Conservation (phyloP, 768 basidiomycete genomes). For the Tremella yokohamensis region DNA sequence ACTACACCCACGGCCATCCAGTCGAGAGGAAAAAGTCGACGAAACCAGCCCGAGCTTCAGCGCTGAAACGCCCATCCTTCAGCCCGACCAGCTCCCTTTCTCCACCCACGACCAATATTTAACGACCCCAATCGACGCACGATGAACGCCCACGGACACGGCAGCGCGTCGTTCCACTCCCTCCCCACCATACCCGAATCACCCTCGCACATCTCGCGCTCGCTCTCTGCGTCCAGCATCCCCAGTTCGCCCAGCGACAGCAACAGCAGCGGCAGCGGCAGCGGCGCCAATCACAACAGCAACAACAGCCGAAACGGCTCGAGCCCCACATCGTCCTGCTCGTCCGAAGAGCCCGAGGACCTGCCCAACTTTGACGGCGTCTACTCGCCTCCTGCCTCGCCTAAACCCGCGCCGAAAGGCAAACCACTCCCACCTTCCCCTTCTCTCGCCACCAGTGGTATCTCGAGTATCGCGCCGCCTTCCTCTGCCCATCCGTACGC, state of each 20-base stretch:
- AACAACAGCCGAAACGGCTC: background rate
- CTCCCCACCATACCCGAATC: constrained; percentile 4
- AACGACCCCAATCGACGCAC: background rate
- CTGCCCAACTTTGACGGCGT: constrained; percentile 1
- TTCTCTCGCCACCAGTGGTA: background rate
- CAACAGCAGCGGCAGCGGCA: background rate
- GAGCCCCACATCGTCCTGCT: too few species aligned
- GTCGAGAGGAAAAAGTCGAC: too few species aligned
- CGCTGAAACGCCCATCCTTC: too few species aligned
- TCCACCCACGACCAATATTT: background rate
- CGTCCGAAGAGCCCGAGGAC: constrained; percentile 1
- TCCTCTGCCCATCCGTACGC: background rate
- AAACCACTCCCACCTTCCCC: background rate
- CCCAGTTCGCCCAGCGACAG: background rate
- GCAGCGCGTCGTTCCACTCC: too few species aligned
- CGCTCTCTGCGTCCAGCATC: constrained; percentile 1
- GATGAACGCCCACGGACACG: too few species aligned
- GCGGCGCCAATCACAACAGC: background rate
- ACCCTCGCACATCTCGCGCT: background rate
- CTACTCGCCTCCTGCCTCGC: background rate
- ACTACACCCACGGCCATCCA: too few species aligned
- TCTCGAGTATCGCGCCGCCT: background rate
- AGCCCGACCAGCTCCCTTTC: background rate
- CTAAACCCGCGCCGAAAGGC: background rate
- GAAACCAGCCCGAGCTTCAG: too few species aligned